phyloP scores from a whole-genome alignment of 495 filamentous ascomycete species.

The Chaetomium tenue region DNA sequence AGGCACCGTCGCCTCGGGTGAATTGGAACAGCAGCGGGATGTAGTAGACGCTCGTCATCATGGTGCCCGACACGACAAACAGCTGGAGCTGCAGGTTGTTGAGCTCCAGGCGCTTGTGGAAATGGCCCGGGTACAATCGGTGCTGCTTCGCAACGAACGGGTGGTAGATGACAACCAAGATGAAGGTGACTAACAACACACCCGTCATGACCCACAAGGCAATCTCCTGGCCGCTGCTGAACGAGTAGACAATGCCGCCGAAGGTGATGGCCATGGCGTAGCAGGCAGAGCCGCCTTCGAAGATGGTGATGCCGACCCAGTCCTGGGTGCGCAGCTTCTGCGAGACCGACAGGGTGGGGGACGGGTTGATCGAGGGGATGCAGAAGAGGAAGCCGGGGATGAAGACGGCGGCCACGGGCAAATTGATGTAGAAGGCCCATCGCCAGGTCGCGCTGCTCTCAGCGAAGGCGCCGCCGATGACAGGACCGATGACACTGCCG shows the following conservation, averaged over 20 bases:
- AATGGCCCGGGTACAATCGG: slow-evolving; percentile 42
- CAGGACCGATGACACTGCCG: slow-evolving; percentile 43
- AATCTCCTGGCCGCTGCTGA: slow-evolving; percentile 54
- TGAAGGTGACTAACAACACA: slow-evolving; percentile 40
- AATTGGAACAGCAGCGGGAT: slow-evolving; percentile 63
- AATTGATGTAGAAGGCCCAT: slow-evolving; percentile 56
- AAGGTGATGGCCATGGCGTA: slow-evolving; percentile 54
- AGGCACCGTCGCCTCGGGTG: slow-evolving; percentile 45
- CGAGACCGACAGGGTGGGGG: slow-evolving; percentile 18
- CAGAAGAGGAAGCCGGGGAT: slow-evolving; percentile 58
- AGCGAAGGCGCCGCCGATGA: slow-evolving; percentile 55
- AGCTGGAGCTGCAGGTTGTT: slow-evolving; percentile 41
- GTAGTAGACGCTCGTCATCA: slow-evolving; percentile 38
- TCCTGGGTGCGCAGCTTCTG: slow-evolving; percentile 39
- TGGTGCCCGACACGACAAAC: slow-evolving; percentile 29
- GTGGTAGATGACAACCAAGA: slow-evolving; percentile 50
- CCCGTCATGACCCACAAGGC: slow-evolving; percentile 49
- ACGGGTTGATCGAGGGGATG: slow-evolving; percentile 51
- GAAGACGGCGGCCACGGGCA: slow-evolving; percentile 46
- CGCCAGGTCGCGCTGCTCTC: slow-evolving; percentile 42
- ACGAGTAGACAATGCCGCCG: slow-evolving; percentile 54
- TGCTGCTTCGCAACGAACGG: slow-evolving; percentile 31
- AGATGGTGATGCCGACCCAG: slow-evolving; percentile 44
- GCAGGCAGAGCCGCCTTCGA: slow-evolving; percentile 38
- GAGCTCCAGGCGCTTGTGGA: slow-evolving; percentile 40